Evolutionary conservation across 345 rosid species (phyloP), one percentile per base, ranked within the genome.

Genomic region (Cardamine chenopodiifolia): DNA sequence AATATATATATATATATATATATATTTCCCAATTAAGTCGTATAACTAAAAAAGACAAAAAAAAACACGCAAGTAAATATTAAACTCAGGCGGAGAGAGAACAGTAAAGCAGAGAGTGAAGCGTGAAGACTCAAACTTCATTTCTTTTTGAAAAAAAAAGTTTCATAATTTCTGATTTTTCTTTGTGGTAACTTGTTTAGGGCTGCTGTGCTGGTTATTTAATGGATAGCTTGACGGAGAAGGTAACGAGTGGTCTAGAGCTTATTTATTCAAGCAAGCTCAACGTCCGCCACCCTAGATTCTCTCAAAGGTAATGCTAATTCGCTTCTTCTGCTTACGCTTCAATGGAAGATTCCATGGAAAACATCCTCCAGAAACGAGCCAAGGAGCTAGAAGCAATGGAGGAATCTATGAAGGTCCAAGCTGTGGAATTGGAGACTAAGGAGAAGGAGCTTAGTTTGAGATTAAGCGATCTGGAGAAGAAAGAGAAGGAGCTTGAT

Each of bases 281-380:
- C 0, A 75, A 75, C 68, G 53, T 75, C 20, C 73, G 68, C 0
- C 70, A 68, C 85, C 20, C 42, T 86, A 31, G 50, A 73, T 39
- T 68, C 80, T 34, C 74, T 85, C 23, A 80, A 82, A 12, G 73
- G 75, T 3, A 56, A 72, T 17, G 86, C 83, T 55, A 78, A 84
- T 63, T 86, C 89, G 8, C 11, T 86, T 63, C 32, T 85, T 39
- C 48, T 47, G 5, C 82, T 88, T 34, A 62, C 81, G 15, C 48
- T 81, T 49, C 85, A 81, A 22, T 82, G 85, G 86, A 70, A 88
- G 79, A 72, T 11, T 76, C 86, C 13, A 64, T 63, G 4, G 65
- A 52, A 13, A 55, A 2, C 40, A 22, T 47, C 3, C 50, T 86
- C 44, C 62, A 79, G 52, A 62, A 78, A 26, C 79, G 84, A 40